phyloP scores from a whole-genome alignment of 768 basidiomycete species.

The Rhizopogon vulgaris region DNA sequence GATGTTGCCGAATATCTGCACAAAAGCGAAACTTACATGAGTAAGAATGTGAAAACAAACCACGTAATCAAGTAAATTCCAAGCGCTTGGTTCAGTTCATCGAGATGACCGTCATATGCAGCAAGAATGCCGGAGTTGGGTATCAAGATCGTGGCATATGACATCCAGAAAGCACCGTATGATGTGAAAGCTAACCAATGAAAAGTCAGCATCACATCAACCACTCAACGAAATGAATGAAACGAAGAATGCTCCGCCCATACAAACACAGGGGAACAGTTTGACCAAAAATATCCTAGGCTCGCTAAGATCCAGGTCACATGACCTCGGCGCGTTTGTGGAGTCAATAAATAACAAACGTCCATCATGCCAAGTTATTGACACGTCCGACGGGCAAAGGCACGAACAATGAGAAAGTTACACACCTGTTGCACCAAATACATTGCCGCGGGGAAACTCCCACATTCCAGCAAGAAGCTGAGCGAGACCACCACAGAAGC shows the following conservation, averaged over 20 bases:
- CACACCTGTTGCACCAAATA: slow-evolving; percentile 69
- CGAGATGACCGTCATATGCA: slow-evolving; percentile 37
- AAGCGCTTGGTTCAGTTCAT: slow-evolving; percentile 49
- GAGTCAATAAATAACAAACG: neutral
- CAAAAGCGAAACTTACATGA: slow-evolving; percentile 42
- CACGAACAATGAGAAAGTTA: neutral
- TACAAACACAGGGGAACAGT: neutral
- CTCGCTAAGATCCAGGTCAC: neutral
- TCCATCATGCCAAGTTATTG: neutral
- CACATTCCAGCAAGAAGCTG: slow-evolving; percentile 90
- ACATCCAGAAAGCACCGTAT: slow-evolving; percentile 88
- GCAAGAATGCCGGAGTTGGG: slow-evolving; percentile 58
- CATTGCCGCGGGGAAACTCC: slow-evolving; percentile 69
- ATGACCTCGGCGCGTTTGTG: neutral
- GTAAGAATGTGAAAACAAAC: slow-evolving; percentile 65
- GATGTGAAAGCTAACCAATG: slow-evolving; percentile 58
- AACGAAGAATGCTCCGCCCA: neutral
- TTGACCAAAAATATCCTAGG: neutral
- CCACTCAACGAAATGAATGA: neutral
- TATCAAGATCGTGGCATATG: slow-evolving; percentile 67
- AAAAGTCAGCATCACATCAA: neutral
- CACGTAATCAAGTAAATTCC: slow-evolving; percentile 73
- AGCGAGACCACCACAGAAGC: slow-evolving; percentile 77
- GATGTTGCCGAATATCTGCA: neutral
- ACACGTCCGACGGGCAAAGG: no score